Evolutionary conservation across 108 stramenopile genomes (phyloP), one percentile per base, ranked within the genome.

Genomic region (Conticribra weissflogii): DNA sequence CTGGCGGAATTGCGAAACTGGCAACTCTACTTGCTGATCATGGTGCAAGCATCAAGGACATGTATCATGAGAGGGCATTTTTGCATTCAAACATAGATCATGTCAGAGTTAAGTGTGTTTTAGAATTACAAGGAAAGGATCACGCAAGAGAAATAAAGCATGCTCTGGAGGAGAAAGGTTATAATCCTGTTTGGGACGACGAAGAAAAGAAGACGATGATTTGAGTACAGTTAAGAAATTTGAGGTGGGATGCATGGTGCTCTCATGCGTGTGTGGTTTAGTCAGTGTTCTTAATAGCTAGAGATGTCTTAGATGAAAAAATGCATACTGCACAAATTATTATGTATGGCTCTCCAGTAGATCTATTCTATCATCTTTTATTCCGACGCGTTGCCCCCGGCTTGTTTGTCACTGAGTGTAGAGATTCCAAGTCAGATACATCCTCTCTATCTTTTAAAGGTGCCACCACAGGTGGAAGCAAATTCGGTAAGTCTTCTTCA

Each of bases 1-100:
- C 74, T 7, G 79, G 73, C 21, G 96, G 98, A 30, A 98, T 98
- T 68, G 87, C 93, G 12, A 51, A 69, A 15, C 79, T 97, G 14
- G 87, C 96, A 36, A 66, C 59, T 32, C 48, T 92, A 53, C 66
- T 93, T 9, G 63, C 83, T 24, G 76, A 89, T 25, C 25, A 76
- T 24, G 94, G 93, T 21, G 98, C 92, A 14, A 82, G 80, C 56
- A 95, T 98, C 55, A 93, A 95, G 63, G 98, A 98, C 63, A 97
- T 97, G 55, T 97, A 95, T 81, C 98, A 98, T 80, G 96, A 98
- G 83, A 86, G 98, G 22, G 95, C 96, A n/a, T 98, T 97, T 91
- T 86, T 98, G 30, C 86, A 97, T 66, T 68, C 87, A 22, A 83
- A 81, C 60, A 93, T 97, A 27, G 94, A 96, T 66, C 89, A 92